Evolutionary conservation across 2,329 filamentous ascomycete genomes (phyloP).

Genomic region (Colletotrichum ledebouriae): DNA sequence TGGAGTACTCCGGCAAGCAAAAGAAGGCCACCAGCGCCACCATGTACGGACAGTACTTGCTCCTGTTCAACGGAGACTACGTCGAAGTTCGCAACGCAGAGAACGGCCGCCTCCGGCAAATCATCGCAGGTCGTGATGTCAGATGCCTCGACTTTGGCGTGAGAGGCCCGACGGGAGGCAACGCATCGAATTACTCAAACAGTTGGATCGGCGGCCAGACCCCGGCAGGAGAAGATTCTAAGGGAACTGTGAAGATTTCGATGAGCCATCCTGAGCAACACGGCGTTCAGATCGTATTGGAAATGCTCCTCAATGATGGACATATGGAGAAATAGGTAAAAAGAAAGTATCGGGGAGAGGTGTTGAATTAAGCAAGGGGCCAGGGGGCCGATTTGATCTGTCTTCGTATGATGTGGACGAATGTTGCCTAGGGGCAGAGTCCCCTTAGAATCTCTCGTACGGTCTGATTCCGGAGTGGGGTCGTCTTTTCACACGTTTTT

Average conservation of each 20-base stretch:
- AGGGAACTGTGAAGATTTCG: conserved; percentile 89
- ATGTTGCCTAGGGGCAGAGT: conserved; percentile 2
- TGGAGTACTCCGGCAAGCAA: conserved; percentile 96
- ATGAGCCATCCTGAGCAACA: conserved; percentile 94
- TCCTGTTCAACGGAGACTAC: conserved; percentile 96
- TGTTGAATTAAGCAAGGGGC: conserved; percentile 23
- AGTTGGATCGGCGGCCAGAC: conserved; percentile 50
- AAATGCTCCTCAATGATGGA: conserved; percentile 92
- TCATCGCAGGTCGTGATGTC: conserved; percentile 92
- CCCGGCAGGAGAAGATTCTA: conserved; percentile 61
- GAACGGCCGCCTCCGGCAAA: conserved; percentile 92
- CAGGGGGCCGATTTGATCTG: background rate
- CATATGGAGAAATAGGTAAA: conserved; percentile 65
- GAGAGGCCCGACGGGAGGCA: conserved; percentile 69
- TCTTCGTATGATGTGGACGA: conserved; percentile 16
- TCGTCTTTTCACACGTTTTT: background rate
- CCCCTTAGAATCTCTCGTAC: background rate
- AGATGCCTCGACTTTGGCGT: conserved; percentile 90
- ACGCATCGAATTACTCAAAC: conserved; percentile 50
- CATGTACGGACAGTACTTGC: conserved; percentile 90
- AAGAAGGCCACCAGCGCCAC: conserved; percentile 85
- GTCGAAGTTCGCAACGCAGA: conserved; percentile 97
- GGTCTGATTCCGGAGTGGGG: background rate
- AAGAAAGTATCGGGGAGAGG: background rate
- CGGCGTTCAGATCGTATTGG: conserved; percentile 88